Base-by-base conservation (phyloP, 225 moss, liverwort and hornwort species). In the Marchantia paleacea region DNA sequence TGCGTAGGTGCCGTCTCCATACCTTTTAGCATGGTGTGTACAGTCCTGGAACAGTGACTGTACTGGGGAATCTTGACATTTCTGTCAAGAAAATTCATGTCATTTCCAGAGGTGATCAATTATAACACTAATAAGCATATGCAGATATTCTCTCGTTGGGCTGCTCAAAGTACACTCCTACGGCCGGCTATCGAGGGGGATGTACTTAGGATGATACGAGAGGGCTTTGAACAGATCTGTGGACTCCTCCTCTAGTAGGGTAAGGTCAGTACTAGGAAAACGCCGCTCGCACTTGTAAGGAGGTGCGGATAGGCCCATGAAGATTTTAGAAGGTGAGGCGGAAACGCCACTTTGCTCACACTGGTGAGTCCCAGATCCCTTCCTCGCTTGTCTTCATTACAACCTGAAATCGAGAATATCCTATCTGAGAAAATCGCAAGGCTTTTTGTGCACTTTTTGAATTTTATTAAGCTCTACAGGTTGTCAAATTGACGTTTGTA, bases 281-380 rank as follows among this genome's bases (percentile, higher is more conserved):
- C 57, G 19, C 19, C 60, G 75, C 75, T 57, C 75, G 39, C 75
- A 54, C 20, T 75, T 47, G 54, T 47, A 20, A 60, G 75, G 18
- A 76, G 75, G 20, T 58, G 58, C 29, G 25, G 55, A 60, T 39
- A 54, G 53, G 75, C 29, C 75, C 16, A 75, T 26, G 75, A 76
- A 10, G 75, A 47, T 31, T 60, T 76, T 47, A 76, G 31, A 60
- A 61, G 30, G 39, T 10, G 75, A 47, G 75, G 75, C 60, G 75
- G 75, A 76, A 58, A 54, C 55, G 75, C 75, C 53, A 75, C 13
- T 54, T 75, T 76, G 58, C 30, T 18, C 20, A 22, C 28, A 47
- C 60, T 76, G 75, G 75, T 76, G 75, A 76, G 75, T 75, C 20
- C 31, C 14, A 4, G 13, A 30, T 75, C 55, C 22, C 47, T 31